Evolutionary conservation across 345 rosid genomes (phyloP).

Genomic region (Syzygium aromaticum): DNA sequence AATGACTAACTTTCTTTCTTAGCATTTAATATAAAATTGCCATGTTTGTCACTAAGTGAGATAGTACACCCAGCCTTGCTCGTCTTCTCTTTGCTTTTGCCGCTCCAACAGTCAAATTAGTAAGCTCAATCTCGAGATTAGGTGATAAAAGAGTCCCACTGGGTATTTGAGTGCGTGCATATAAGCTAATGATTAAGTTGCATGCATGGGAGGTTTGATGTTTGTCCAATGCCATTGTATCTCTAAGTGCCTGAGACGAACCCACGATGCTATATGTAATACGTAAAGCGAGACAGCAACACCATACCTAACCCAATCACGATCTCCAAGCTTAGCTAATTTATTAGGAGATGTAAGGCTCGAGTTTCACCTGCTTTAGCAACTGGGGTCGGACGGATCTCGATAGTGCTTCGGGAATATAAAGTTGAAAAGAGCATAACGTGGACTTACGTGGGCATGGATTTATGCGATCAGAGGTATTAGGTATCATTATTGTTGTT

Average conservation of each 20-base stretch:
- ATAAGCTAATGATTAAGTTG: neutral
- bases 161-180: neutral
- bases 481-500: neutral
- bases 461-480: neutral
- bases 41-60: neutral
- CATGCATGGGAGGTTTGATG: neutral
- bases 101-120: neutral
- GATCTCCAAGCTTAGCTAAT: neutral
- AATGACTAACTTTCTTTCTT: neutral
- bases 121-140: neutral
- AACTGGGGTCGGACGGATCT: neutral
- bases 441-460: neutral
- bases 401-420: neutral
- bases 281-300: neutral
- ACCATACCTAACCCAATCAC: neutral
- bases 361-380: neutral
- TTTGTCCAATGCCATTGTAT: neutral
- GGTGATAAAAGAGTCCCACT: neutral
- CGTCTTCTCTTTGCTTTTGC: neutral
- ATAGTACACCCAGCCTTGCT: neutral
- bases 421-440: neutral
- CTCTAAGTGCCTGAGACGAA: neutral
- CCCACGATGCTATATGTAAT: neutral
- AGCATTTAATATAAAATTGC: neutral
- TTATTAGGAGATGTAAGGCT: neutral